phyloP scores from a whole-genome alignment of 164 flowering plant genomes.

The Stephania japonica region DNA sequence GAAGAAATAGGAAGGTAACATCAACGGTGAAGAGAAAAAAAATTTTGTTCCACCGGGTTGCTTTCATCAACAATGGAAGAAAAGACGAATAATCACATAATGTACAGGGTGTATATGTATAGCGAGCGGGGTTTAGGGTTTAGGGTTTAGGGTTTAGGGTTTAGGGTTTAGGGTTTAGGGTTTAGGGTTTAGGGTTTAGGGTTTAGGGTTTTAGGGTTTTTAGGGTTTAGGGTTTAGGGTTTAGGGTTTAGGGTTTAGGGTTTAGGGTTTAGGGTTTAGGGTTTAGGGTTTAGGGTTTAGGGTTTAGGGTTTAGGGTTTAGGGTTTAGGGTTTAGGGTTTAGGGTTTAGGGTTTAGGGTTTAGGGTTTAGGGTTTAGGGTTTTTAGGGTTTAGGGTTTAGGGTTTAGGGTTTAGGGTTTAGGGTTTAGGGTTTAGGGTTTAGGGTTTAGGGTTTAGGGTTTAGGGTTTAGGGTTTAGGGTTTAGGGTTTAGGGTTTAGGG shows the following conservation, averaged over 20 bases:
- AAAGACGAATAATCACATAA: too few relatives aligned
- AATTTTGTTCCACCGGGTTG: too few relatives aligned
- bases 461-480: slow-evolving; percentile 18
- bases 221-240: slow-evolving; percentile 12
- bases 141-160: slow-evolving; percentile 9
- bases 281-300: slow-evolving; percentile 12
- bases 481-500: slow-evolving; percentile 19
- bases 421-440: slow-evolving; percentile 18
- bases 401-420: slow-evolving; percentile 12
- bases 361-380: slow-evolving; percentile 7
- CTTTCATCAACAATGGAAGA: too few relatives aligned
- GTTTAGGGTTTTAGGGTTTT: slow-evolving; percentile 8
- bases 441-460: slow-evolving; percentile 19
- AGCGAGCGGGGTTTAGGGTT: slow-evolving; percentile 1
- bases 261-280: slow-evolving; percentile 12
- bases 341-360: slow-evolving; percentile 12
- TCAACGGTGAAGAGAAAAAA: too few relatives aligned
- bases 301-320: slow-evolving; percentile 12
- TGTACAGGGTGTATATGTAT: too few relatives aligned
- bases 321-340: slow-evolving; percentile 12
- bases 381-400: slow-evolving; percentile 12
- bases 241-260: slow-evolving; percentile 12
- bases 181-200: slow-evolving; percentile 12
- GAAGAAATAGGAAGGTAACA: too few relatives aligned
- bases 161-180: slow-evolving; percentile 12